phyloP scores from a whole-genome alignment of 306 rosid species.

The Quercus engelmannii region DNA sequence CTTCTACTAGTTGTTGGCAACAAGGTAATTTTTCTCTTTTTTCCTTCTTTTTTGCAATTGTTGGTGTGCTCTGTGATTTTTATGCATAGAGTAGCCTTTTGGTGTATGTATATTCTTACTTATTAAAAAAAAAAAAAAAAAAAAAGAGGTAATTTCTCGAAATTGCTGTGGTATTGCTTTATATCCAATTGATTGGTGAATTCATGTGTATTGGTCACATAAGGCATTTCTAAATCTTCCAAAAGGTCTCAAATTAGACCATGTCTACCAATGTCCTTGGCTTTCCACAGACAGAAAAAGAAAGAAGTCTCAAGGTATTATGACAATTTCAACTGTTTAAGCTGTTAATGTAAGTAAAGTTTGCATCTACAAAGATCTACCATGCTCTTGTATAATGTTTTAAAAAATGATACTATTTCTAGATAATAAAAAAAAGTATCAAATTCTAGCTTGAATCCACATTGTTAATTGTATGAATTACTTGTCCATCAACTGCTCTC shows the following conservation, averaged over 20 bases:
- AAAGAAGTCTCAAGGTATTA: not conserved
- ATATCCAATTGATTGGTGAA: not conserved
- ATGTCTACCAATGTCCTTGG: not conserved
- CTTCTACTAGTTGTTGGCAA: constrained; percentile 90
- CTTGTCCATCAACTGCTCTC: constrained; percentile 87
- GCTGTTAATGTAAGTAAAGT: too few relatives aligned
- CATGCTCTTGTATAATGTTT: not conserved
- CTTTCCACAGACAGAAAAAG: not conserved
- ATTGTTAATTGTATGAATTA: constrained; percentile 20
- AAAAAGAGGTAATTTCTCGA: too few relatives aligned
- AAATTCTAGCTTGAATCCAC: constrained; percentile 6
- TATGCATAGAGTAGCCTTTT: too few relatives aligned
- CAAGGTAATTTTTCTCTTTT: constrained; percentile 41
- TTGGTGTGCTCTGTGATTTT: too few relatives aligned
- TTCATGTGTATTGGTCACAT: not conserved
- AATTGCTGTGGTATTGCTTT: too few relatives aligned
- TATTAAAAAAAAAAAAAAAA: too few relatives aligned
- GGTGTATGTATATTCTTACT: too few relatives aligned
- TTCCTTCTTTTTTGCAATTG: too few relatives aligned
- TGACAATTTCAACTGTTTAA: not conserved
- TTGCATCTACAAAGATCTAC: not conserved
- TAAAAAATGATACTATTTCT: not conserved
- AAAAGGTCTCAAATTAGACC: not conserved
- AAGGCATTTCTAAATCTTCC: not conserved
- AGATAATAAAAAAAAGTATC: not conserved